These are phyloP conservation scores for Xylariaceae sp. DNA, from an alignment of 2,329 filamentous ascomycete species.

Conservation along the genomic window DNA sequence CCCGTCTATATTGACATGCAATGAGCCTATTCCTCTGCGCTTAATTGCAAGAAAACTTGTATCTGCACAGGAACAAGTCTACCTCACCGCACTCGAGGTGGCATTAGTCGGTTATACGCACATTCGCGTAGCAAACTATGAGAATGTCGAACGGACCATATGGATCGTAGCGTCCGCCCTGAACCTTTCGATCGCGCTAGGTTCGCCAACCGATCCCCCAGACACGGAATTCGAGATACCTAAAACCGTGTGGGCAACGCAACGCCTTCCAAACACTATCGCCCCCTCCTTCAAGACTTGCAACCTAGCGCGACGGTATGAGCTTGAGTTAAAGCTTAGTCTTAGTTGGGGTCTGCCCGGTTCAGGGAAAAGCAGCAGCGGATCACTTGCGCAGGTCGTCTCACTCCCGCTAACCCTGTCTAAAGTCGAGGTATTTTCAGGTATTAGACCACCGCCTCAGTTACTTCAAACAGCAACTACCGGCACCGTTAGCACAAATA, in stretches of 20 bases:
- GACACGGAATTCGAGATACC: slow-evolving; percentile 75
- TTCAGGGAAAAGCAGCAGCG: slow-evolving; percentile 9
- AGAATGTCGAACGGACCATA: slow-evolving; percentile 70
- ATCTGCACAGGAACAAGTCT: slow-evolving; percentile 71
- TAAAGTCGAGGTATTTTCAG: slow-evolving; percentile 79
- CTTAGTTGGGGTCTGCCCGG: slow-evolving; percentile 67
- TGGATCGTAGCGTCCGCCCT: slow-evolving; percentile 78
- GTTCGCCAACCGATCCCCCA: slow-evolving; percentile 61
- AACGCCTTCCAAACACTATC: slow-evolving; percentile 80
- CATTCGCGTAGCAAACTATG: slow-evolving; percentile 77
- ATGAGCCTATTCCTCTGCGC: slow-evolving; percentile 80
- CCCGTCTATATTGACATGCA: slow-evolving; percentile 87
- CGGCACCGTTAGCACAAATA: slow-evolving; percentile 34
- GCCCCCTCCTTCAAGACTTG: slow-evolving; percentile 88
- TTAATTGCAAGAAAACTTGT: slow-evolving; percentile 79
- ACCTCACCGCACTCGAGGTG: slow-evolving; percentile 79
- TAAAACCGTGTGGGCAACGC: slow-evolving; percentile 72
- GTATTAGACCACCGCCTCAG: slow-evolving; percentile 79
- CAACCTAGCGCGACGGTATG: slow-evolving; percentile 82
- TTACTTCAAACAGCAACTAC: slow-evolving; percentile 62
- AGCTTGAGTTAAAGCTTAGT: slow-evolving; percentile 81
- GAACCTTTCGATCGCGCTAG: slow-evolving; percentile 74
- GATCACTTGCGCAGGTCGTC: slow-evolving; percentile 68
- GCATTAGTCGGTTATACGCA: slow-evolving; percentile 80
- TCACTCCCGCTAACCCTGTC: slow-evolving; percentile 80